These are phyloP conservation scores for Penicillium janthinellum DNA, from an alignment of 2,329 filamentous ascomycete species.

Conservation along the genomic window DNA sequence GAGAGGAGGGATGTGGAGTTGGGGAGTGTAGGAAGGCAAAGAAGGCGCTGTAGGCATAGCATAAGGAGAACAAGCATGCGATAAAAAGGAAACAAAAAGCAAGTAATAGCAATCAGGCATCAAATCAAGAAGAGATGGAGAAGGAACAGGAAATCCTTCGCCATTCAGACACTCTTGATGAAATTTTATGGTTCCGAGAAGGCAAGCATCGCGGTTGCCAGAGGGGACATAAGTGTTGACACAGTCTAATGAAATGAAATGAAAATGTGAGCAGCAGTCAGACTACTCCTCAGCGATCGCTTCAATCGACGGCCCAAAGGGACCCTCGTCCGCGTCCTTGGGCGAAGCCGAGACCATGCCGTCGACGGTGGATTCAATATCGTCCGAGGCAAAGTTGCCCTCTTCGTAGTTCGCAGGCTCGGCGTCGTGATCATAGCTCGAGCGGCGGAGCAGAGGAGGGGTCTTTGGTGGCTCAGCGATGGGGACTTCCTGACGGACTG, in stretches of 20 bases:
- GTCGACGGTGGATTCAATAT: conserved; percentile 51
- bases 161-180: neutral
- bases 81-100: neutral
- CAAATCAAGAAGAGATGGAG: neutral
- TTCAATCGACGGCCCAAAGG: conserved; percentile 36
- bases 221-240: conserved; percentile 8
- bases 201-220: neutral
- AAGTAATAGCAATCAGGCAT: conserved; percentile 1
- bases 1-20: neutral
- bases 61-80: neutral
- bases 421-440: conserved; percentile 62
- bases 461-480: conserved; percentile 47
- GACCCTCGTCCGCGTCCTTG: conserved; percentile 32
- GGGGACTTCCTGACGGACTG: conserved; percentile 34
- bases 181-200: neutral
- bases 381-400: conserved; percentile 50
- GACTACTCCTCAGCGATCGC: conserved; percentile 13
- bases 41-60: conserved; percentile 2
- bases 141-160: neutral
- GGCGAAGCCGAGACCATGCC: conserved; percentile 41
- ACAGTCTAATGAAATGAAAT: conserved; percentile 5
- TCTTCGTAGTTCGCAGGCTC: conserved; percentile 53
- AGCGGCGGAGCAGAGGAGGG: conserved; percentile 58
- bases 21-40: neutral
- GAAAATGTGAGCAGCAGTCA: neutral